Base-by-base conservation (phyloP, 2,329 filamentous ascomycete species). In the Allantophomopsis lycopodina region DNA sequence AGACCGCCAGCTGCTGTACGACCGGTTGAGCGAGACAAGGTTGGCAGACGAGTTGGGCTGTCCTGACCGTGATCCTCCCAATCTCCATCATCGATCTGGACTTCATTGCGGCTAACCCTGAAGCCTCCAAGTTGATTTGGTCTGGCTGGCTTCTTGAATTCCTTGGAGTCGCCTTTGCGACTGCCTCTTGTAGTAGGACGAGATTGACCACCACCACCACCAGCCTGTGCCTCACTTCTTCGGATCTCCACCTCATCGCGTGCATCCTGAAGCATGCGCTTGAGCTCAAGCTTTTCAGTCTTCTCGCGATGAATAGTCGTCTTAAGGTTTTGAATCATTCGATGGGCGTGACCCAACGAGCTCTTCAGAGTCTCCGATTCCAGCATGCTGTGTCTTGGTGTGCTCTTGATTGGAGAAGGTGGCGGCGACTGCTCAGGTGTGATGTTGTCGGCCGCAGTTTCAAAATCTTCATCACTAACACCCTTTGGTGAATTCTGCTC, bases 291-390 rank as follows among this genome's bases (percentile, higher is more conserved):
- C 67, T 95, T 98, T 60, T 98, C 91, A 0, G 89, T 95, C 76
- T 96, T 98, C 60, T 98, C 91, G 28, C 91, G 83, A 59, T 98
- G 89, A 36, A 96, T 83, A 52, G 88, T 94, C 58, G 83, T 87
- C 60, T 94, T 87, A 50, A 96, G 74, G 52, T 86, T 94, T 58
- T 96, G 89, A 43, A 98, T 95, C 63, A 94, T 95, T 42, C 89
- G 78, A 58, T 96, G 91, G 32, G 91, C 89, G 57, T 98, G 91
- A 49, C 87, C 81, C 20, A 96, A 71, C 18, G 89, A 95, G 40
- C 88, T 93, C 64, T 91, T 93, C 49, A 98, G 66, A 0, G 91
- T 98, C 63, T 98, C 91, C 0, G 86, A 82, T 60, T 98, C 91
- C n/a, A 98, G 71, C 61, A 86, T 79, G 31, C 84, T 79, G 59